phyloP scores from a whole-genome alignment of 2,329 filamentous ascomycete genomes.

The Pseudopyrenochaeta lycopersici region DNA sequence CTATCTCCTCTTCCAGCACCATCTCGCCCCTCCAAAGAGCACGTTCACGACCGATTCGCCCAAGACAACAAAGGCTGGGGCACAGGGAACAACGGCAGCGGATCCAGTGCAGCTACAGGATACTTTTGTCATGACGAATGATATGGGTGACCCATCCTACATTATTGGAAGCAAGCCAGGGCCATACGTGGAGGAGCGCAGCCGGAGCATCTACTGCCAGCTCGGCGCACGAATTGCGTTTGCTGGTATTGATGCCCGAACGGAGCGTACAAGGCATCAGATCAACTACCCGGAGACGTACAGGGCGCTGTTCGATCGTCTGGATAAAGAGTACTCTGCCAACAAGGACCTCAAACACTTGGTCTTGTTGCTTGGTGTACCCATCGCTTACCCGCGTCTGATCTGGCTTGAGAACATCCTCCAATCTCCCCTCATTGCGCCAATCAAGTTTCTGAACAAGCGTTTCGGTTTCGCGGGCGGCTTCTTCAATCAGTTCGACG shows the following conservation, averaged over 20 bases:
- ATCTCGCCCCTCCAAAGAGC: conserved; percentile 82
- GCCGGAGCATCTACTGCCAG: conserved; percentile 69
- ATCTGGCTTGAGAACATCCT: conserved; percentile 98
- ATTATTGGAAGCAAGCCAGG: conserved; percentile 80
- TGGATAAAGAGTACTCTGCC: conserved; percentile 61
- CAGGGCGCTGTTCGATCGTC: conserved; percentile 66
- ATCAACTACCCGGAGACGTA: conserved; percentile 82
- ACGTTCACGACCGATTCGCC: conserved; percentile 83
- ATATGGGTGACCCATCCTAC: conserved; percentile 73
- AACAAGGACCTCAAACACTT: conserved; percentile 69
- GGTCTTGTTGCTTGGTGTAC: conserved; percentile 72
- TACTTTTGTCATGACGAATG: conserved; percentile 72
- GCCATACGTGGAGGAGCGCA: conserved; percentile 70
- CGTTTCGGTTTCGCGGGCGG: conserved; percentile 86
- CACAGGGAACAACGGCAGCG: conserved; percentile 62
- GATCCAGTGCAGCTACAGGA: conserved; percentile 78
- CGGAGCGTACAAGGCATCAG: conserved; percentile 87
- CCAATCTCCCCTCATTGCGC: conserved; percentile 83
- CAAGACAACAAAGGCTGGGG: conserved; percentile 58
- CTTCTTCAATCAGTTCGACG: conserved; percentile 94
- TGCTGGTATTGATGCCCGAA: conserved; percentile 67
- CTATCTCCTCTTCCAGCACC: conserved; percentile 75
- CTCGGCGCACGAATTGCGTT: conserved; percentile 72
- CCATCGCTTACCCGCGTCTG: conserved; percentile 76
- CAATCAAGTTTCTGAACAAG: conserved; percentile 88